Evolutionary conservation across 371 early-diverging fungal species (phyloP), one percentile per base, ranked within the genome.

Genomic region (Smittium culicis): DNA sequence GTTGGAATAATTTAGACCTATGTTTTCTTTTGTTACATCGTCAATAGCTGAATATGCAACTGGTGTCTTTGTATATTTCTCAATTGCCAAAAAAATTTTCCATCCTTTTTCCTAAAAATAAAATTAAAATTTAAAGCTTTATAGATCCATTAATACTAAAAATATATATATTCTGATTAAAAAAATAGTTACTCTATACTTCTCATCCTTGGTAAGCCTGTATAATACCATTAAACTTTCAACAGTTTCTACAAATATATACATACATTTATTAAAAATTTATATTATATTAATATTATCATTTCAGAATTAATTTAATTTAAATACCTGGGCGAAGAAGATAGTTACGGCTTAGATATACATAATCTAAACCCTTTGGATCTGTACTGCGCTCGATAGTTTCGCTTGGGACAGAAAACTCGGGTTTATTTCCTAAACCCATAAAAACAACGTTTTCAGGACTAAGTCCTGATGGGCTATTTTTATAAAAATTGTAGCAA

Each of bases 141-240:
- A n/a, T n/a, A n/a, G n/a, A n/a, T n/a, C n/a, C n/a, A n/a, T n/a
- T n/a, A n/a, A n/a, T n/a, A n/a, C n/a, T n/a, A n/a, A n/a, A n/a
- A n/a, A n/a, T n/a, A n/a, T n/a, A n/a, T n/a, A n/a, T n/a, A n/a
- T n/a, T n/a, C n/a, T n/a, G n/a, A n/a, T n/a, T n/a, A n/a, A 59
- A 56, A 35, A 2, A 66, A 27, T 45, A 67, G 57, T 63, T 63
- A 63, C 63, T 28, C 29, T 3, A 74, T 77, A 76, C 68, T 82
- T 83, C 30, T 75, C 79, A 69, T 94, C 86, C 3, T 89, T 88
- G 14, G 96, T 94, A 30, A 90, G 76, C 54, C 94, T 80, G 76
- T 84, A 93, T 70, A 93, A 61, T 32, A 86, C 73, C 78, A 94
- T 93, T 34, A 96, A 70, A 68, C 87, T 87, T 72, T 96, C 96